These are phyloP conservation scores for Bothriochloa decipiens DNA, from an alignment of 176 grass and related monocot species.

Conservation along the genomic window DNA sequence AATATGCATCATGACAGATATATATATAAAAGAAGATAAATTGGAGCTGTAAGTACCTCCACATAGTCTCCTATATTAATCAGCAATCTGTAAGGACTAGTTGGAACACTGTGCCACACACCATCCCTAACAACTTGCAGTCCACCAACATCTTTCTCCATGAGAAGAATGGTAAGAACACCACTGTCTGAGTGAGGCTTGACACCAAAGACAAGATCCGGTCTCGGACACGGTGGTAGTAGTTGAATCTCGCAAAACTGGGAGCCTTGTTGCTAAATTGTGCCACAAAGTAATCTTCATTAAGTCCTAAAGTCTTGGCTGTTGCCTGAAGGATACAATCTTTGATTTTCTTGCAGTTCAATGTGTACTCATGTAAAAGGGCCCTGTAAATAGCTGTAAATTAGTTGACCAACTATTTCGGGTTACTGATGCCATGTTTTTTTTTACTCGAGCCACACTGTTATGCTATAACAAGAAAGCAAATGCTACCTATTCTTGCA, in stretches of 20 bases:
- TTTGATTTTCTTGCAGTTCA: constrained; percentile 43
- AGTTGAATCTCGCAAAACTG: constrained; percentile 48
- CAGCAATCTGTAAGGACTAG: constrained; percentile 40
- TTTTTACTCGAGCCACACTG: background rate
- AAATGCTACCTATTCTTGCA: background rate
- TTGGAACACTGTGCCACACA: constrained; percentile 48
- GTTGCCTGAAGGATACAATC: constrained; percentile 34
- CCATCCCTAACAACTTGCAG: constrained; percentile 55
- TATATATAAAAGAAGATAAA: background rate
- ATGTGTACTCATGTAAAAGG: constrained; percentile 49
- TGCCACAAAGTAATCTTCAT: constrained; percentile 32
- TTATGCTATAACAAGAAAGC: background rate
- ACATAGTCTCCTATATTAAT: constrained; percentile 53
- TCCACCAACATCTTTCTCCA: constrained; percentile 56
- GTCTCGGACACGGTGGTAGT: constrained; percentile 57
- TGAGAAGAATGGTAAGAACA: constrained; percentile 54
- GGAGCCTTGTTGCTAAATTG: constrained; percentile 41
- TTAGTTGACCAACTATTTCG: background rate
- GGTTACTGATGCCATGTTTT: background rate
- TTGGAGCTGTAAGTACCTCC: constrained; percentile 48
- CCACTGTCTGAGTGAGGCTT: constrained; percentile 61
- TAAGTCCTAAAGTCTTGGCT: constrained; percentile 38
- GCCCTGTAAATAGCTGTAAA: constrained; percentile 27
- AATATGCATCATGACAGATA: background rate
- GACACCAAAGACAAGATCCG: constrained; percentile 56